These are phyloP conservation scores for Globisporangium echinulatum DNA, from an alignment of 352 stramenopile genomes.

Conservation along the genomic window DNA sequence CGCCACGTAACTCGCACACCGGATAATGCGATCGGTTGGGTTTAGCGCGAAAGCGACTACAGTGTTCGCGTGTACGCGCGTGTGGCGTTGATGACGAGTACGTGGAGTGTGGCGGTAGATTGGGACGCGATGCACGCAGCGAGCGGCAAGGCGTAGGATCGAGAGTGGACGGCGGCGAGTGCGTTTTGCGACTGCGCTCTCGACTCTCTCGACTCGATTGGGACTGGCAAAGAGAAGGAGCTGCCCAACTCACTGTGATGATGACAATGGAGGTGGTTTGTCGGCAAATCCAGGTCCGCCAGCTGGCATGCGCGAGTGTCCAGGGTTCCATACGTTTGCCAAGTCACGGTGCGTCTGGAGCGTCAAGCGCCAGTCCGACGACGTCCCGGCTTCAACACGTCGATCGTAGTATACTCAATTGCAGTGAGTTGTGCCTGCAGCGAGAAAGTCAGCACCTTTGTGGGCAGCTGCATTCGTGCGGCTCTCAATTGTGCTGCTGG, in stretches of 20 bases:
- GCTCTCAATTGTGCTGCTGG: too few species aligned
- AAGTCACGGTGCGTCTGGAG: not conserved
- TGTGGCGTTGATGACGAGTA: too few species aligned
- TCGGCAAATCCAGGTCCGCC: not conserved
- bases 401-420: too few species aligned
- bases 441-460: too few species aligned
- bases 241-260: too few species aligned
- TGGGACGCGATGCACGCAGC: conserved; percentile 1
- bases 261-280: not conserved
- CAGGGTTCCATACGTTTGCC: not conserved
- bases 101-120: too few species aligned
- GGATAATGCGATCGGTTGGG: not conserved
- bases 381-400: too few species aligned
- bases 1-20: not conserved
- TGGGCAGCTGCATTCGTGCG: too few species aligned
- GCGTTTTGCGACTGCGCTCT: not conserved
- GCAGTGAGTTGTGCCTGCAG: too few species aligned
- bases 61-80: too few species aligned
- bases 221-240: not conserved
- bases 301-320: not conserved
- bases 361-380: too few species aligned
- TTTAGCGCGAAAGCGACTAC: too few species aligned
- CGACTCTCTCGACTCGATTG: not conserved
- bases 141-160: not conserved
- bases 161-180: not conserved